These are phyloP conservation scores for Striga asiatica DNA, from an alignment of 257 asterid species.

Conservation along the genomic window DNA sequence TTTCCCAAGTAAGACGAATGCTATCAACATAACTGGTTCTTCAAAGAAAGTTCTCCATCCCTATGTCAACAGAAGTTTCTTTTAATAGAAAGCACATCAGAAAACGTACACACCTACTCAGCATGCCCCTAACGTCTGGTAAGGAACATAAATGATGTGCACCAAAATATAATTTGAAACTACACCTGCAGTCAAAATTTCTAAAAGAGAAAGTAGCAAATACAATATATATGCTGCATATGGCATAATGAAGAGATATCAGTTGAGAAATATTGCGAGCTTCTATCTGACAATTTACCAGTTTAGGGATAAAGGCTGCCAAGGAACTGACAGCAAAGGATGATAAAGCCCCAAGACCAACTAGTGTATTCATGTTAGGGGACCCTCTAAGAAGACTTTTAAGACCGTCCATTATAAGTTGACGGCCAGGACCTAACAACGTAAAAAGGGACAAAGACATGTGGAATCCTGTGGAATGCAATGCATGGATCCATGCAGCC, in stretches of 20 bases:
- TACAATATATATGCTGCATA: no score
- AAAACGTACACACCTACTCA: constrained; percentile 1
- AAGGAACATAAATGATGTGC: constrained; percentile 5
- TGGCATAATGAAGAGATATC: no score
- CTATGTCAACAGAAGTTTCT: constrained; percentile 30
- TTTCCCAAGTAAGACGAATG: constrained; percentile 91
- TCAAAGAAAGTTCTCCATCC: constrained; percentile 98
- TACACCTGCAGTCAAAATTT: not conserved
- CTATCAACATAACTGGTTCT: constrained; percentile 98
- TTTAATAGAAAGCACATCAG: constrained; percentile 15
- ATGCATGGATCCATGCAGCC: constrained; percentile 89
- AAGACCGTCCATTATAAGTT: constrained; percentile 76
- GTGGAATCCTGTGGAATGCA: constrained; percentile 93
- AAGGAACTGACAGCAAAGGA: constrained; percentile 94
- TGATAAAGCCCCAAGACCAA: constrained; percentile 98
- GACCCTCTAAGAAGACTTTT: constrained; percentile 80
- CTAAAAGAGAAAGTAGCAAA: no score
- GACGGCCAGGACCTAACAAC: constrained; percentile 91
- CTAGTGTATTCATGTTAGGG: constrained; percentile 97
- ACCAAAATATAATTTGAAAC: not conserved
- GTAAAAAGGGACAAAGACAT: constrained; percentile 79
- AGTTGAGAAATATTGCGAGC: not conserved
- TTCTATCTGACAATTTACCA: constrained; percentile 41
- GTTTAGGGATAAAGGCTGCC: constrained; percentile 82
- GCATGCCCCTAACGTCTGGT: constrained; percentile 8